Conservation (phyloP, 805 yeast genomes). For the Danielozyma ontarioensis region DNA sequence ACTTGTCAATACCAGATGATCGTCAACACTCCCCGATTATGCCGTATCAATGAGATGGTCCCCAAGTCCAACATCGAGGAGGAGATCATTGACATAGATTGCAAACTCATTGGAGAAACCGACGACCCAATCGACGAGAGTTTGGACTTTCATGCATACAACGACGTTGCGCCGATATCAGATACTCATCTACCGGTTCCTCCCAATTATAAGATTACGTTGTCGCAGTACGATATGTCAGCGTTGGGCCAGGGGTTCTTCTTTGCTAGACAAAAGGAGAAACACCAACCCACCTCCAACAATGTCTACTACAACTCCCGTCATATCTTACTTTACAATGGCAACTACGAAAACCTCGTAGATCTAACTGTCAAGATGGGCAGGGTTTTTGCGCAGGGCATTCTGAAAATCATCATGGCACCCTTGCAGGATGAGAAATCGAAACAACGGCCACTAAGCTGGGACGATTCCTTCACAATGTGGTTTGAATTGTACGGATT, state of each 20-base stretch:
- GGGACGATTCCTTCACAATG: constrained; percentile 27
- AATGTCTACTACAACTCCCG: constrained; percentile 18
- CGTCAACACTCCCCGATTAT: constrained; percentile 47
- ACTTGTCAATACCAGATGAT: constrained; percentile 55
- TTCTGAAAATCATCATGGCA: constrained; percentile 23
- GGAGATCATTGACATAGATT: constrained; percentile 21
- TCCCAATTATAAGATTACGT: constrained; percentile 17
- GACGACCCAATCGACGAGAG: not conserved
- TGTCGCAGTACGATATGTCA: constrained; percentile 18
- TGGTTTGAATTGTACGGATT: constrained; percentile 36
- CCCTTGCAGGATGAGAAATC: constrained; percentile 11
- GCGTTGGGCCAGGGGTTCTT: constrained; percentile 32
- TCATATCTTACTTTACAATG: constrained; percentile 19
- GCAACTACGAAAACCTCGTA: constrained; percentile 5
- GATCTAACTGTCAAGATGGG: constrained; percentile 17
- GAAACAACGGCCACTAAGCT: constrained; percentile 8
- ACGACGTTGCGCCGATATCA: constrained; percentile 1
- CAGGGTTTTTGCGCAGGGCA: constrained; percentile 11
- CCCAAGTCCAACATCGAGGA: constrained; percentile 18
- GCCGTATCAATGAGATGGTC: constrained; percentile 33
- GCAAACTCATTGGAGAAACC: constrained; percentile 14
- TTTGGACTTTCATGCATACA: constrained; percentile 3
- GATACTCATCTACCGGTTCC: constrained; percentile 18
- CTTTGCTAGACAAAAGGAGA: constrained; percentile 15
- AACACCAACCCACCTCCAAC: constrained; percentile 4